Evolutionary conservation across 2,329 filamentous ascomycete species (phyloP), one percentile per base, ranked within the genome.

Genomic region (Epichloe sp.): DNA sequence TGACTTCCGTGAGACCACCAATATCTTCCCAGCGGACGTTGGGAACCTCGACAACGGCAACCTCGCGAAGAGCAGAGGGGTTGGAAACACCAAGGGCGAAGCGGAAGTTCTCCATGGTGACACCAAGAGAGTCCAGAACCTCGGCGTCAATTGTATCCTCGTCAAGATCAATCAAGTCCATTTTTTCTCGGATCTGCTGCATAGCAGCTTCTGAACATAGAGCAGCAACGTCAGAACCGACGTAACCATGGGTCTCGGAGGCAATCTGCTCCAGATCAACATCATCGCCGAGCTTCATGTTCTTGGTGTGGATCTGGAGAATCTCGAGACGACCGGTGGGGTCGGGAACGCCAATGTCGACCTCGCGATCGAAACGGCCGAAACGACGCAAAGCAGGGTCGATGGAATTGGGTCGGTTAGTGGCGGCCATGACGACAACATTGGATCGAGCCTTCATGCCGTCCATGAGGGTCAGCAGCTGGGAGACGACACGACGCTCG

Each of bases 181-280:
- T 98, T 98, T 98, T 98, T 75, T 98, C 93, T 75, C 93, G 91
- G 71, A 98, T 98, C 75, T 98, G 93, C 71, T 98, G 93, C 93
- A 98, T 98, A 57, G 93, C 93, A 66, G 93, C 93, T 73, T 98
- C 93, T 6, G 93, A 98, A 75, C 93, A 98, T 54, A 98, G 88
- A 34, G 93, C 95, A 53, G 93, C 93, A 69, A 98, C 78, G 84
- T 98, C 93, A 35, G 93, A 97, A 76, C 93, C 93, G 59, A 98
- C 93, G 63, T 97, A 98, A 74, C 93, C 93, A 76, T 98, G 93
- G 45, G 93, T 98, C 77, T 98, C 93, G 34, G 93, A 82, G 50
- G 93, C 93, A 64, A 98, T 96, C 64, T 89, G 85, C 76, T 96
- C 91, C 44, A 98, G 81, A 64, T 98, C 93, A 55, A 98, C 93